Conservation (phyloP, 2,329 filamentous ascomycete genomes). For the Juglanconis oblonga region DNA sequence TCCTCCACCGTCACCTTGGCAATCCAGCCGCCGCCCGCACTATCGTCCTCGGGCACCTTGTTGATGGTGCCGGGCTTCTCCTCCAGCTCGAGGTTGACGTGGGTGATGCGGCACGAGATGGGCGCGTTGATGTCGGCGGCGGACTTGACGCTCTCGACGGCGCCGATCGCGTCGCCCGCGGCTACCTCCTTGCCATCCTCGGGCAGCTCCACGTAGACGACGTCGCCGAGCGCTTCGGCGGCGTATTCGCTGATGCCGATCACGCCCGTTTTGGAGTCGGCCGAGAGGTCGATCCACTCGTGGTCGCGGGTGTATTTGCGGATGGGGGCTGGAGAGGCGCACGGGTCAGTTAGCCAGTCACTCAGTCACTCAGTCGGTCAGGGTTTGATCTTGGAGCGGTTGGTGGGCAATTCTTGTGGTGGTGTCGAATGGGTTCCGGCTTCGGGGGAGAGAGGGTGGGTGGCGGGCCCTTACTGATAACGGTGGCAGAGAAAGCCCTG, state of each 20-base stretch:
- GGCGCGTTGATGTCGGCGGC: constrained; percentile 97
- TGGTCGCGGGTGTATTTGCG: constrained; percentile 96
- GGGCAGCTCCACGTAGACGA: constrained; percentile 96
- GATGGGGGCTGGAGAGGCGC: constrained; percentile 47
- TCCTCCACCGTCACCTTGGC: constrained; percentile 79
- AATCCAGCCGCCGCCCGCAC: constrained; percentile 81
- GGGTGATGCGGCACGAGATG: constrained; percentile 71
- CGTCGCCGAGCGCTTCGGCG: constrained; percentile 87
- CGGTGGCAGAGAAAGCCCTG: constrained; percentile 46
- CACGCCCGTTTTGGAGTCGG: constrained; percentile 76
- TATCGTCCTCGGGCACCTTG: constrained; percentile 77
- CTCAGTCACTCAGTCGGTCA: neutral
- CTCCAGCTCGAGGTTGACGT: constrained; percentile 72
- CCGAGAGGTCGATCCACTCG: constrained; percentile 92
- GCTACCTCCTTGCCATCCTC: constrained; percentile 63
- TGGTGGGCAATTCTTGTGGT: neutral
- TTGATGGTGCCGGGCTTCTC: constrained; percentile 88
- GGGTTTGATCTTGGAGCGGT: too few species aligned
- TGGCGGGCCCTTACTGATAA: constrained; percentile 34
- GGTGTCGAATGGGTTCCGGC: constrained; percentile 27
- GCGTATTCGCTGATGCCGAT: constrained; percentile 90
- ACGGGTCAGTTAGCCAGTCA: neutral
- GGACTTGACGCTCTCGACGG: constrained; percentile 97
- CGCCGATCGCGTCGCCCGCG: constrained; percentile 82
- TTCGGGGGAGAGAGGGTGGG: constrained; percentile 20